Percentiles rank a stretch among this genome's conserved stretches.
Evolutionary conservation across 768 basidiomycete genomes (phyloP).

Genomic region (Suillus brevipes): DNA sequence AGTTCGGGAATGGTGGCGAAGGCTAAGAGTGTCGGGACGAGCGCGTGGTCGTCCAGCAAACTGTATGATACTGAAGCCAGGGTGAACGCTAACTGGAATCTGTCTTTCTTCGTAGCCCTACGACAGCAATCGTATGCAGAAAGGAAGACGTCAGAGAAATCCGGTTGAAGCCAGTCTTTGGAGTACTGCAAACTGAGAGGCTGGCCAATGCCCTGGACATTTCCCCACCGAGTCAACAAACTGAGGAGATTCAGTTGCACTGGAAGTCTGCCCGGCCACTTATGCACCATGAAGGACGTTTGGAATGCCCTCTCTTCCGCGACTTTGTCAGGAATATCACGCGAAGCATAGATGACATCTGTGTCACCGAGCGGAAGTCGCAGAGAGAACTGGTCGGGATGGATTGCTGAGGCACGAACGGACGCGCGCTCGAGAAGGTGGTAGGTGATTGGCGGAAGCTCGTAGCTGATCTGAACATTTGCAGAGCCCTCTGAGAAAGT

Average conservation of each 20-base stretch:
- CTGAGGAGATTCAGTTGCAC: neutral
- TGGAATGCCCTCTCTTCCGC: slow-evolving; percentile 4
- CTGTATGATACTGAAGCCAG: slow-evolving; percentile 35
- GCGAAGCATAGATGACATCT: slow-evolving; percentile 15
- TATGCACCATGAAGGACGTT: neutral
- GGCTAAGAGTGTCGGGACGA: slow-evolving; percentile 34
- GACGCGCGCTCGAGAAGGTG: slow-evolving; percentile 22
- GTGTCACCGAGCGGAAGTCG: neutral
- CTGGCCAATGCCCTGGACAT: neutral
- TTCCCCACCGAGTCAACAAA: neutral
- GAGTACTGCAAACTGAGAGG: slow-evolving; percentile 24
- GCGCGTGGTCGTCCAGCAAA: slow-evolving; percentile 10
- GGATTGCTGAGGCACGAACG: slow-evolving; percentile 15
- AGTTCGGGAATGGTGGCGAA: slow-evolving; percentile 23
- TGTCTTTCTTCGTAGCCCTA: slow-evolving; percentile 10
- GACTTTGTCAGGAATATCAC: neutral
- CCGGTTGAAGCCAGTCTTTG: slow-evolving; percentile 27
- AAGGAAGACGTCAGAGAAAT: slow-evolving; percentile 27
- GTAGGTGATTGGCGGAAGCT: slow-evolving; percentile 9
- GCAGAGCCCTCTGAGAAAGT: slow-evolving; percentile 10
- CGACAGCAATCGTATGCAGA: slow-evolving; percentile 30
- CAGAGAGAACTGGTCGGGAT: slow-evolving; percentile 14
- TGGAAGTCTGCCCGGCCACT: slow-evolving; percentile 2
- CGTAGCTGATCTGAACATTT: neutral
- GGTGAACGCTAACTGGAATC: slow-evolving; percentile 30